phyloP scores from a whole-genome alignment of 441 rosid species.

The Corymbia citriodora region DNA sequence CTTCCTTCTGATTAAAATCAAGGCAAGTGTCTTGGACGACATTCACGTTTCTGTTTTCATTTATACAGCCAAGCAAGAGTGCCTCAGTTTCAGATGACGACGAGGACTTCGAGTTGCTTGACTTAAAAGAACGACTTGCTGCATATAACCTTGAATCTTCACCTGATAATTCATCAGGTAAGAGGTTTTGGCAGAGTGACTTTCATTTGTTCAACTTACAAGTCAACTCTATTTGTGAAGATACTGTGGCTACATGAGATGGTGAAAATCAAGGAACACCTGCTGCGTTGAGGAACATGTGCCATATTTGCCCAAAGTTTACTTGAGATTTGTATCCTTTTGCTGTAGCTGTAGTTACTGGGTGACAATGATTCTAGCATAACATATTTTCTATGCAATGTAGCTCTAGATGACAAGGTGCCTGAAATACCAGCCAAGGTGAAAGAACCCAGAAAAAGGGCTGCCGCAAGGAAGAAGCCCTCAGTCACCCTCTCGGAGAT shows the following conservation, averaged over 20 bases:
- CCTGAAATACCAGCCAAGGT: slow-evolving; percentile 25
- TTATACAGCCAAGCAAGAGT: slow-evolving; percentile 14
- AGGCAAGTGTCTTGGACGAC: neutral
- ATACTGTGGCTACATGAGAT: neutral
- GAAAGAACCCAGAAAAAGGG: slow-evolving; percentile 32
- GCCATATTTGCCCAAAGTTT: neutral
- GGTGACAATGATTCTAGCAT: neutral
- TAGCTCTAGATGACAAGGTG: slow-evolving; percentile 42
- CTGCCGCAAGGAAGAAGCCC: slow-evolving; percentile 38
- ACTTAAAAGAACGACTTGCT: slow-evolving; percentile 55
- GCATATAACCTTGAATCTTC: slow-evolving; percentile 58
- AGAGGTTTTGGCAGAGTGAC: neutral
- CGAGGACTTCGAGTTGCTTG: slow-evolving; percentile 24
- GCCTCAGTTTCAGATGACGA: slow-evolving; percentile 19
- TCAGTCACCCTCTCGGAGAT: slow-evolving; percentile 11
- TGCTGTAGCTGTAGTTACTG: neutral
- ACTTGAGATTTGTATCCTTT: neutral
- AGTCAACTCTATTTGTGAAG: neutral
- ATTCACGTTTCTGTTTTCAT: neutral
- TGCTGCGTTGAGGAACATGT: neutral
- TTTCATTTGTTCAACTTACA: neutral
- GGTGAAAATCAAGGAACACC: neutral
- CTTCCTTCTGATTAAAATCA: neutral
- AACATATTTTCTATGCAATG: neutral
- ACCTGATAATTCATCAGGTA: slow-evolving; percentile 56